Conservation (phyloP, 805 yeast genomes). For the Candida sakaeoensis region DNA sequence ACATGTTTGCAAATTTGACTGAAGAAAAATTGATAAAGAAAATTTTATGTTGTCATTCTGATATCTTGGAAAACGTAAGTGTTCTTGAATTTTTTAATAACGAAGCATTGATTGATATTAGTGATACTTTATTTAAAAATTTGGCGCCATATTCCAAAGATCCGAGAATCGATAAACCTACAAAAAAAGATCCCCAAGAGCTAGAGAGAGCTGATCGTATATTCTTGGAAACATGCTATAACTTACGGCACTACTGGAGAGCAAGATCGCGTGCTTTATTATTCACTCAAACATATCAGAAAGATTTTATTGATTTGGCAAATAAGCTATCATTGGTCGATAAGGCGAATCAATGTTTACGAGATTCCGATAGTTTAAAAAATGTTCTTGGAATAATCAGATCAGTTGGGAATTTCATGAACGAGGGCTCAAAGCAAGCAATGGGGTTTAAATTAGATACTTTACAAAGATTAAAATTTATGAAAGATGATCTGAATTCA, state of each 20-base stretch:
- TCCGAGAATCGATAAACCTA: constrained; percentile 26
- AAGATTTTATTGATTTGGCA: constrained; percentile 72
- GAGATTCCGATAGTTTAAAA: constrained; percentile 62
- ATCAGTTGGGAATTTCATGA: constrained; percentile 95
- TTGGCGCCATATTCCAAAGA: constrained; percentile 79
- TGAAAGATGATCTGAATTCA: constrained; percentile 84
- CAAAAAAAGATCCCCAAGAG: constrained; percentile 68
- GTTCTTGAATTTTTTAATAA: constrained; percentile 82
- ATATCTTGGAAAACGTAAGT: constrained; percentile 62
- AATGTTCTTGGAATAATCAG: constrained; percentile 78
- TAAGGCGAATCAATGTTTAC: constrained; percentile 64
- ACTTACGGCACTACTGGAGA: constrained; percentile 86
- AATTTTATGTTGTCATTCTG: constrained; percentile 72
- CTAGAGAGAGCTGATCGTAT: constrained; percentile 85
- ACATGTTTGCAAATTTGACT: constrained; percentile 58
- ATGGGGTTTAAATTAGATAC: constrained; percentile 87
- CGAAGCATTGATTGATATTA: constrained; percentile 70
- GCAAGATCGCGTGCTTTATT: constrained; percentile 82
- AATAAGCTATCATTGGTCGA: constrained; percentile 68
- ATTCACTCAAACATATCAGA: constrained; percentile 65
- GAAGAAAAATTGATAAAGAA: constrained; percentile 68
- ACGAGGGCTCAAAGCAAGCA: constrained; percentile 88
- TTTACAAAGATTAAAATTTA: constrained; percentile 82
- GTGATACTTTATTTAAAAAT: constrained; percentile 65
- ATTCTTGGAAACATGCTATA: constrained; percentile 76